Evolutionary conservation across 1,284 basidiomycete species (phyloP), one percentile per base, ranked within the genome.

Genomic region (Paramarasmius palmivorus): DNA sequence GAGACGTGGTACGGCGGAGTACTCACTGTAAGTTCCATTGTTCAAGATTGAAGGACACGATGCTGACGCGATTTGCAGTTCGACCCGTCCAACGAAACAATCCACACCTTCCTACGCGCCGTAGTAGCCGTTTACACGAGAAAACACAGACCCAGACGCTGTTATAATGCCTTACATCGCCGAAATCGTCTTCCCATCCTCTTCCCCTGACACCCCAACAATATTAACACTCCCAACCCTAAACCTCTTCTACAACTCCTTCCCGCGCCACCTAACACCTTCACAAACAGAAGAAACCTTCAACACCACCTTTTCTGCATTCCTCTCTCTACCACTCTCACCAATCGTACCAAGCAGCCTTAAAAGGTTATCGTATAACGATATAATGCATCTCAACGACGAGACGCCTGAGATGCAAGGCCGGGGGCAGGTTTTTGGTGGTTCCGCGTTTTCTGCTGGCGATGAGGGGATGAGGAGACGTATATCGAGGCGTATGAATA

Each of bases 1-100:
- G 72, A 70, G 55, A 63, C 59, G 25, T 73, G 68, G 63, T 73
- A 63, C 57, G 73, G 73, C 9, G 73, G 73, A 2, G 44, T 68
- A 2, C 65, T 74, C 15, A 54, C 65, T 40, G 73, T 75, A 50
- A 59, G 64, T 51, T 17, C 15, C 23, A 10, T 23, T 44, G n/a
- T 26, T 29, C 4, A 6, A 2, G 2, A 10, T 49, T 17, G 22
- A 17, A 29, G 20, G n/a, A 38, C 6, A 3, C 29, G 22, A 20
- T 26, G n/a, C 19, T 47, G 17, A 6, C 17, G 26, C 6, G n/a
- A 12, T 25, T 9, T 20, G 4, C n/a, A 14, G 10, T 44, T 15
- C 10, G 19, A 9, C 40, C 19, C 19, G 9, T 15, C 40, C 9
- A 9, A 9, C 9, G 12, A 22, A n/a, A n/a, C n/a, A n/a, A n/a